Conservation (phyloP, 1,284 basidiomycete species). For the Marasmius oreades region DNA sequence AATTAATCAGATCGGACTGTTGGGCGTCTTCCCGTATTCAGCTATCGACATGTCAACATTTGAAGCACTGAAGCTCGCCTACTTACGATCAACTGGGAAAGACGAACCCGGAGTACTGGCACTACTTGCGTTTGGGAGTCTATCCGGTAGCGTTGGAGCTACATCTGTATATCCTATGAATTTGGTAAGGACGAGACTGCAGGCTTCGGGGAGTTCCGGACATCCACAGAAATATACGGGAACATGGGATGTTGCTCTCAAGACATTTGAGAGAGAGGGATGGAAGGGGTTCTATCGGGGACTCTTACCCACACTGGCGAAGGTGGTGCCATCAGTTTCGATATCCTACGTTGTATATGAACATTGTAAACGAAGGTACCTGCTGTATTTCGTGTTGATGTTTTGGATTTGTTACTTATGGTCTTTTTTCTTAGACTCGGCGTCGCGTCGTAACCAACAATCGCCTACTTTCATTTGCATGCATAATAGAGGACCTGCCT, state of each 20-base stretch:
- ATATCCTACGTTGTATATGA: constrained; percentile 94
- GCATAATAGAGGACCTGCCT: not conserved
- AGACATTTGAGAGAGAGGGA: constrained; percentile 85
- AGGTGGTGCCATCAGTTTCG: constrained; percentile 93
- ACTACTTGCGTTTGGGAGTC: constrained; percentile 81
- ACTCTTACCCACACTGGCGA: constrained; percentile 86
- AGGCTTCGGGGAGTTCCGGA: constrained; percentile 92
- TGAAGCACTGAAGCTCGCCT: constrained; percentile 85
- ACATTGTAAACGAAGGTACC: constrained; percentile 74
- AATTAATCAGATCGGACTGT: constrained; percentile 67
- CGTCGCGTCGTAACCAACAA: constrained; percentile 18
- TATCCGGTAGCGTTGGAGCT: constrained; percentile 90
- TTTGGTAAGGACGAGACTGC: constrained; percentile 89
- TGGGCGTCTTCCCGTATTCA: constrained; percentile 89
- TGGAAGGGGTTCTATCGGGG: constrained; percentile 96
- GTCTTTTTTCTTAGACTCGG: constrained; percentile 33
- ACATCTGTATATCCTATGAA: constrained; percentile 92
- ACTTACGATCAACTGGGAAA: constrained; percentile 74
- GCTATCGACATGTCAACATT: constrained; percentile 97
- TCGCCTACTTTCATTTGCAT: not conserved
- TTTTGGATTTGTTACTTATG: not conserved
- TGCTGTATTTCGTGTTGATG: constrained; percentile 20
- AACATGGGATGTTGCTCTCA: constrained; percentile 79
- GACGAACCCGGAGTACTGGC: constrained; percentile 85
- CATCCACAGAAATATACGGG: constrained; percentile 90